Evolutionary conservation across 78 protist species (phyloP).

Genomic region (Emiliania huxleyi): DNA sequence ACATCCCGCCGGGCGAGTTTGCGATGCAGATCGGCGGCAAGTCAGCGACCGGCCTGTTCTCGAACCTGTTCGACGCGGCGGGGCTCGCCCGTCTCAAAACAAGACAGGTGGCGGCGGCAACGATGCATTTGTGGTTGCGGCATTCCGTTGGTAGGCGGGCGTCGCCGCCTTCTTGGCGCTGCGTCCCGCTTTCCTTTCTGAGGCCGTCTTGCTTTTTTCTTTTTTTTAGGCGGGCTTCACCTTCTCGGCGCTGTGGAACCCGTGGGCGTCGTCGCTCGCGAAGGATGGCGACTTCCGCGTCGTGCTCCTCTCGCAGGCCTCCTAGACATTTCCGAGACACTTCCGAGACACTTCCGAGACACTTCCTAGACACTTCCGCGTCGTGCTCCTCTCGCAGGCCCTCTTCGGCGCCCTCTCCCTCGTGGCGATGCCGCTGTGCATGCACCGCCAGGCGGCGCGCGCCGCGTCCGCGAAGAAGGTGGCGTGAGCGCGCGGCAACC

Average conservation of each 20-base stretch:
- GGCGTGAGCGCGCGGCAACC: too few species aligned
- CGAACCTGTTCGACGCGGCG: not conserved
- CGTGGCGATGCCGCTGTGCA: not conserved
- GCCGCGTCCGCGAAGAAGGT: not conserved
- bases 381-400: not conserved
- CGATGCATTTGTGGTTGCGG: too few species aligned
- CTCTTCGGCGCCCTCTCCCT: not conserved
- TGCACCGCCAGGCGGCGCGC: not conserved
- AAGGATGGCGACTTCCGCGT: not conserved
- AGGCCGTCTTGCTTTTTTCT: too few species aligned
- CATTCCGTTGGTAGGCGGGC: too few species aligned
- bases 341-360: too few species aligned
- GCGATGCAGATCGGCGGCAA: slow-evolving; percentile 24
- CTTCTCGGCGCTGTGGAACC: not conserved
- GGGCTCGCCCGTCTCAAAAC: too few species aligned
- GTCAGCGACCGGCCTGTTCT: not conserved
- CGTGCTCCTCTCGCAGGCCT: too few species aligned
- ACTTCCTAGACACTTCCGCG: too few species aligned
- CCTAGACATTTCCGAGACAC: too few species aligned
- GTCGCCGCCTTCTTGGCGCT: too few species aligned
- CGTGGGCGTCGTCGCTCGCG: not conserved
- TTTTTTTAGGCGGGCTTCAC: not conserved
- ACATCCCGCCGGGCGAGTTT: not conserved
- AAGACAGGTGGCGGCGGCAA: too few species aligned
- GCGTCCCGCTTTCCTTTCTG: too few species aligned